These are phyloP conservation scores for Populus euphratica DNA, from an alignment of 345 rosid species.

Conservation along the genomic window DNA sequence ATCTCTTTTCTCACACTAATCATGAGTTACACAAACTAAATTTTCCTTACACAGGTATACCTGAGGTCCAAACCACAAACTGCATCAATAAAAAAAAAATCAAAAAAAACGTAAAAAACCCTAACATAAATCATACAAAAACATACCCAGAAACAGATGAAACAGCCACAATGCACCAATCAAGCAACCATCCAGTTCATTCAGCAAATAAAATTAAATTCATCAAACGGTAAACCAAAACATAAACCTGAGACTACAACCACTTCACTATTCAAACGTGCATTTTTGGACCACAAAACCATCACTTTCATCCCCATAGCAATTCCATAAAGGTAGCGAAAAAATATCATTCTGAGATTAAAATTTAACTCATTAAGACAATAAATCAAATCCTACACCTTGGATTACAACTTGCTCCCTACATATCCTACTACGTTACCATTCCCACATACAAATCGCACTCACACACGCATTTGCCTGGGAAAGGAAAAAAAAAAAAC, in stretches of 20 bases:
- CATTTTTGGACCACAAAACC: background rate
- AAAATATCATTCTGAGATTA: background rate
- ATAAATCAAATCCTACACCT: background rate
- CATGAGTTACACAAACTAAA: background rate
- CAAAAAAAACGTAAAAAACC: background rate
- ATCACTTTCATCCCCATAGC: background rate
- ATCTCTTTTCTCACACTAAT: background rate
- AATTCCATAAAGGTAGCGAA: background rate
- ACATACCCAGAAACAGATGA: background rate
- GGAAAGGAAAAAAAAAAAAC: background rate
- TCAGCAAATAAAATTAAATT: background rate
- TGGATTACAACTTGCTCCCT: too few species aligned
- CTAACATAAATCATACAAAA: background rate
- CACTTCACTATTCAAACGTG: background rate
- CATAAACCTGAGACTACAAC: background rate
- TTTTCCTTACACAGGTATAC: background rate
- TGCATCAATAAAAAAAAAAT: too few species aligned
- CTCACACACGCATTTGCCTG: too few species aligned
- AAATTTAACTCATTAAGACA: background rate
- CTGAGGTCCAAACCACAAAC: background rate
- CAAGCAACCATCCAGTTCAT: background rate
- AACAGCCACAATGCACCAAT: background rate
- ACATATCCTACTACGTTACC: too few species aligned
- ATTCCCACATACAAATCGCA: too few species aligned
- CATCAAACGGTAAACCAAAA: background rate